A percentile compares a stretch with the other conserved stretches of the same genome.
These are phyloP conservation scores for Neofusicoccum sp. DNA, from an alignment of 2,329 filamentous ascomycete genomes.

Conservation along the genomic window DNA sequence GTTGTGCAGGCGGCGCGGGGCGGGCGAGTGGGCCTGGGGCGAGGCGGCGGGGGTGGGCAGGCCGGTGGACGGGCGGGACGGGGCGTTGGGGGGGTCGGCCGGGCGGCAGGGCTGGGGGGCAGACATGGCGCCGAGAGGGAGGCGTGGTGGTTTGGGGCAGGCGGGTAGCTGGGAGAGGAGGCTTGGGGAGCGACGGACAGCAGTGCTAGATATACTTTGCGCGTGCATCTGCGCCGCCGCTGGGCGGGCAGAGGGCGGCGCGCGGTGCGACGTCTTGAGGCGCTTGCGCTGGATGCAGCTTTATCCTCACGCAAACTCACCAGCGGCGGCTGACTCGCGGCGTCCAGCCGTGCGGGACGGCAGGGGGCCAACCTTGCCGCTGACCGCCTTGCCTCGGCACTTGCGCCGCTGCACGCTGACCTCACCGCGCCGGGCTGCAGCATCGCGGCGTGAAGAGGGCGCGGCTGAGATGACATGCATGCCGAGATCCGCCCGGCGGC, in stretches of 20 bases:
- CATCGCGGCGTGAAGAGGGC: background rate
- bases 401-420: constrained; percentile 13
- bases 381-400: constrained; percentile 17
- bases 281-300: constrained; percentile 12
- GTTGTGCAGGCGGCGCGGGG: constrained; percentile 16
- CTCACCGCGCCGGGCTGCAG: background rate
- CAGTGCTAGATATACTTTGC: constrained; percentile 17
- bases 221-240: constrained; percentile 16
- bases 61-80: background rate
- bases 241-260: constrained; percentile 13
- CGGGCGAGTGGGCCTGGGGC: background rate
- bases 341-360: background rate
- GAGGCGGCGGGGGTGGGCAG: constrained; percentile 17
- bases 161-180: constrained; percentile 9
- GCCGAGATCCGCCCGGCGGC: constrained; percentile 16
- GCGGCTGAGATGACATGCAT: background rate
- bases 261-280: constrained; percentile 13
- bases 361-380: constrained; percentile 11
- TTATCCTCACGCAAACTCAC: constrained; percentile 13
- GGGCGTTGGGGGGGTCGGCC: background rate
- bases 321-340: constrained; percentile 13
- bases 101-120: background rate
- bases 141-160: constrained; percentile 2
- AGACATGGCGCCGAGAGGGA: constrained; percentile 3
- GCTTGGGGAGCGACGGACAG: constrained; percentile 11